Evolutionary conservation across 1,139 yeast genomes (phyloP).

Genomic region (Suhomyces bokatorum): DNA sequence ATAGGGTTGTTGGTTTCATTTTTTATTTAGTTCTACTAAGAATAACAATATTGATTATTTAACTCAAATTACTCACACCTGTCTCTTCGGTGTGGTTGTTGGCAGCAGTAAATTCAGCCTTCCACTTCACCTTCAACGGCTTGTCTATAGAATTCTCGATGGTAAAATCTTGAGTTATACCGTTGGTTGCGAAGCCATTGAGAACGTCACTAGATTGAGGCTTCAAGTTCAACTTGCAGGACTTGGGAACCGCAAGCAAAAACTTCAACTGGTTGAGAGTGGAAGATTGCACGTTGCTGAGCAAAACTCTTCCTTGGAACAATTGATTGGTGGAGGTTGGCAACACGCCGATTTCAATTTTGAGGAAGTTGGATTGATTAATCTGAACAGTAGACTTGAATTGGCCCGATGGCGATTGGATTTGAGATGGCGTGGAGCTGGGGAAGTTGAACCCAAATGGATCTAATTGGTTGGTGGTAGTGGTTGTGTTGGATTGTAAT

Average conservation of each 20-base stretch:
- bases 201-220: conserved; percentile 67
- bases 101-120: conserved; percentile 56
- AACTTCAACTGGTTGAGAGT: conserved; percentile 53
- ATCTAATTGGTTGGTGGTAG: conserved; percentile 37
- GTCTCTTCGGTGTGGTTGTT: conserved; percentile 54
- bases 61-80: conserved; percentile 47
- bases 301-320: conserved; percentile 45
- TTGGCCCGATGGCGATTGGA: conserved; percentile 19
- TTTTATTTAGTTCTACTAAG: conserved; percentile 8
- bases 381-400: conserved; percentile 28
- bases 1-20: conserved; percentile 1
- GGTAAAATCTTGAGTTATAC: conserved; percentile 60
- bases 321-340: conserved; percentile 38
- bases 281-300: conserved; percentile 41
- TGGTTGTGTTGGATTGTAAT: conserved; percentile 38
- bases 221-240: conserved; percentile 60
- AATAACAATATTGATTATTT: conserved; percentile 5
- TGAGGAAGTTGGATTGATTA: conserved; percentile 49
- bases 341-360: conserved; percentile 51
- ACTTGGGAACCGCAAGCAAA: conserved; percentile 81
- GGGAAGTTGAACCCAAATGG: conserved; percentile 56
- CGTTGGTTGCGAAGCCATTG: conserved; percentile 51
- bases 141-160: conserved; percentile 53
- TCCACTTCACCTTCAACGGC: conserved; percentile 79
- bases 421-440: conserved; percentile 35